A percentile compares a stretch with the other conserved stretches of the same genome.
Evolutionary conservation across 2,329 filamentous ascomycete genomes (phyloP).

Genomic region (Apiospora phragmitis): DNA sequence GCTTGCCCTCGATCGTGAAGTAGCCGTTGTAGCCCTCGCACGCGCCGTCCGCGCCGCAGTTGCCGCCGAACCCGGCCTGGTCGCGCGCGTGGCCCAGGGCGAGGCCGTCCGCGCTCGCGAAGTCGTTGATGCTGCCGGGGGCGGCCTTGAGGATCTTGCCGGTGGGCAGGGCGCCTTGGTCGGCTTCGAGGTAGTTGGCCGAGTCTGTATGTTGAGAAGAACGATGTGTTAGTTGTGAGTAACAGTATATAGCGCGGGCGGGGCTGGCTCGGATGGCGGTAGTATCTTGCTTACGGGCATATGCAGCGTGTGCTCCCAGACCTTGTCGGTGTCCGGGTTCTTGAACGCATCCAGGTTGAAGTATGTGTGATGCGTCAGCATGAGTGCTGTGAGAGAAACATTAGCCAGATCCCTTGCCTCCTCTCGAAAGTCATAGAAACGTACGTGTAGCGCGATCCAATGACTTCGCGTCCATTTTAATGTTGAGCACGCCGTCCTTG

Average conservation of each 20-base stretch:
- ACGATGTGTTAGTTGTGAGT: background rate
- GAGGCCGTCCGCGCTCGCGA: constrained; percentile 61
- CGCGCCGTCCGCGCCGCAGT: constrained; percentile 61
- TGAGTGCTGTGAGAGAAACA: constrained; percentile 45
- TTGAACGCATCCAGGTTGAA: constrained; percentile 69
- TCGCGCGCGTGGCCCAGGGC: constrained; percentile 62
- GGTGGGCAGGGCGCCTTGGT: constrained; percentile 58
- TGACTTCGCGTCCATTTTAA: constrained; percentile 60
- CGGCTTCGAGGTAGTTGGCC: constrained; percentile 55
- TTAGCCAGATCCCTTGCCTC: constrained; percentile 6
- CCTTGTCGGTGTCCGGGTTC: constrained; percentile 53
- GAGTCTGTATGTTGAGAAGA: constrained; percentile 54
- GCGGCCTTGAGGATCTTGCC: constrained; percentile 59
- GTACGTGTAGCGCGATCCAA: constrained; percentile 46
- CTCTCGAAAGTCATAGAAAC: constrained; percentile 19
- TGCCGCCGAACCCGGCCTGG: constrained; percentile 55
- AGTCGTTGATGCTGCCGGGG: constrained; percentile 61
- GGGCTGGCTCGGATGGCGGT: too few relatives aligned
- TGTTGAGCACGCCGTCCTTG: constrained; percentile 55
- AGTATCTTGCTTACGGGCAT: constrained; percentile 5
- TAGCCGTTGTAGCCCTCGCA: constrained; percentile 75
- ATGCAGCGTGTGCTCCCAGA: constrained; percentile 62
- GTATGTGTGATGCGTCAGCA: constrained; percentile 67
- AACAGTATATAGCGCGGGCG: too few relatives aligned
- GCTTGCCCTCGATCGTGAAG: constrained; percentile 45